phyloP scores from a whole-genome alignment of 352 stramenopile genomes.

The Pythium vanterpoolii region DNA sequence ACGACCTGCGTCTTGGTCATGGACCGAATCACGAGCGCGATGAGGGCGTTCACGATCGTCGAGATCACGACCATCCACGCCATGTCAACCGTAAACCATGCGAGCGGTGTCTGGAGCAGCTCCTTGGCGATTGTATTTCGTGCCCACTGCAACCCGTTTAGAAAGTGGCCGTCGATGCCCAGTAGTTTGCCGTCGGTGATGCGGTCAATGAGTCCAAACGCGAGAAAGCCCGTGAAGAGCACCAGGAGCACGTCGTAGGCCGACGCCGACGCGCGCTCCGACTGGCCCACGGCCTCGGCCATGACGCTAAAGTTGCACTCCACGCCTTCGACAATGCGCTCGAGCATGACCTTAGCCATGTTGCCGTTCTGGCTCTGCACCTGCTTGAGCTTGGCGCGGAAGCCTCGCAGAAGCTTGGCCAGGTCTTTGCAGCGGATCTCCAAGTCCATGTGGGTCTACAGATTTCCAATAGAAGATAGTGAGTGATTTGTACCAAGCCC shows the following conservation, averaged over 20 bases:
- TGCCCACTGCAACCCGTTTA: constrained; percentile 49
- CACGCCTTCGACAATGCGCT: constrained; percentile 54
- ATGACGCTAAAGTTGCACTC: constrained; percentile 63
- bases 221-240: constrained; percentile 90
- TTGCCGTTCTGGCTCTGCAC: constrained; percentile 77
- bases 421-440: constrained; percentile 91
- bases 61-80: constrained; percentile 47
- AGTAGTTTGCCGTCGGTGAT: constrained; percentile 92
- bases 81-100: constrained; percentile 53
- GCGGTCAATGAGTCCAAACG: constrained; percentile 94
- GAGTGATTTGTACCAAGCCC: not conserved
- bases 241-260: constrained; percentile 89
- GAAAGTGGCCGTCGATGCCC: constrained; percentile 42
- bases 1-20: constrained; percentile 38
- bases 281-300: constrained; percentile 50
- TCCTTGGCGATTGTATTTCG: constrained; percentile 41
- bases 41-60: constrained; percentile 26
- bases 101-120: constrained; percentile 34
- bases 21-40: constrained; percentile 38
- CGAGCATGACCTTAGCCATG: constrained; percentile 70
- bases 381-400: constrained; percentile 89
- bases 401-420: constrained; percentile 89
- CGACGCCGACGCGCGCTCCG: constrained; percentile 60
- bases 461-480: not conserved
- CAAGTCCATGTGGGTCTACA: constrained; percentile 69